Conservation (phyloP, 768 basidiomycete genomes). For the Lactifluus subvellereus region DNA sequence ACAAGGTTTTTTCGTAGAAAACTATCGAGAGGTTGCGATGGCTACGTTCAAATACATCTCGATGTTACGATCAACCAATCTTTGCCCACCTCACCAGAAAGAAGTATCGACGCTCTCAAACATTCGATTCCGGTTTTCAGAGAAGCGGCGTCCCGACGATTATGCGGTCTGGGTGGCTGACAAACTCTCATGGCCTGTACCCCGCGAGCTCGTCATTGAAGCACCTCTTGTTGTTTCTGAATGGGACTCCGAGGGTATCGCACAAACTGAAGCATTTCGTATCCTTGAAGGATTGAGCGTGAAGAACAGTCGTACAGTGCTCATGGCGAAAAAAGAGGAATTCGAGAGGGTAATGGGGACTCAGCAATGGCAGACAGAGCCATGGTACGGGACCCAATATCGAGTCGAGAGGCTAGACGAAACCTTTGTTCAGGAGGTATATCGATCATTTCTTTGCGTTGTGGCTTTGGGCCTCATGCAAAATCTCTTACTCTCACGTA, state of each 20-base stretch:
- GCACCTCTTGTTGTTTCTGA: conserved; percentile 67
- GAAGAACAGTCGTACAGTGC: conserved; percentile 56
- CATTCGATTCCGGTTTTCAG: conserved; percentile 80
- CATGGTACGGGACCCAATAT: conserved; percentile 91
- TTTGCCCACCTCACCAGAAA: conserved; percentile 63
- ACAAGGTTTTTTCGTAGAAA: conserved; percentile 40
- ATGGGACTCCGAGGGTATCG: conserved; percentile 52
- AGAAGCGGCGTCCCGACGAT: conserved; percentile 72
- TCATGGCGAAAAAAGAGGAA: conserved; percentile 74
- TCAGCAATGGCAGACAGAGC: conserved; percentile 64
- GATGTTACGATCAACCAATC: conserved; percentile 54
- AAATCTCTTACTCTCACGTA: conserved; percentile 27
- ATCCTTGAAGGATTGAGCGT: conserved; percentile 57
- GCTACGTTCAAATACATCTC: conserved; percentile 75
- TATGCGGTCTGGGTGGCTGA: conserved; percentile 76
- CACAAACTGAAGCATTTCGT: conserved; percentile 49
- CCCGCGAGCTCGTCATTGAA: conserved; percentile 67
- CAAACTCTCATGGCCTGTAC: conserved; percentile 73
- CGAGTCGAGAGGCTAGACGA: conserved; percentile 63
- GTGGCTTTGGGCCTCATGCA: conserved; percentile 3
- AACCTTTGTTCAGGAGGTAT: conserved; percentile 53
- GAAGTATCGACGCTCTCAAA: conserved; percentile 68
- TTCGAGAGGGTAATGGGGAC: conserved; percentile 45
- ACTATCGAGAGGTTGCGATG: conserved; percentile 66
- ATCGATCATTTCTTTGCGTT: conserved; percentile 7